Conservation (phyloP, 495 filamentous ascomycete species). For the Cudoniella acicularis region DNA sequence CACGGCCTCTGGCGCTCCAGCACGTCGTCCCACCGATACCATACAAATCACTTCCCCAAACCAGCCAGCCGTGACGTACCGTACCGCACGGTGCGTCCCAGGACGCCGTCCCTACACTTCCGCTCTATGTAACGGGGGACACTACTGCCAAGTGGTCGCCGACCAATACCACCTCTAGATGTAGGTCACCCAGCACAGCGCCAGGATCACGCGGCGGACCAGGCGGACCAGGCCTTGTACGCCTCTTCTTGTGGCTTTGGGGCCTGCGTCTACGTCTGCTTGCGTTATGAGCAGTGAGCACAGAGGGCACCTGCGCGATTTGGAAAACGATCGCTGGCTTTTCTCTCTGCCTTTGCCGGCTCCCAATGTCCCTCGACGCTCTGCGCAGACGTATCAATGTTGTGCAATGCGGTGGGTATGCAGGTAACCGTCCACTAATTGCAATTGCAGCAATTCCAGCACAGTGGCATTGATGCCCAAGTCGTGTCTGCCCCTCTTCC, state of each 20-base stretch:
- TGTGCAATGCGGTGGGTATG: slow-evolving; percentile 14
- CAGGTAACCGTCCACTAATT: slow-evolving; percentile 21
- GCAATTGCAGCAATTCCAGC: slow-evolving; percentile 3
- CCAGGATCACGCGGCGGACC: slow-evolving; percentile 7
- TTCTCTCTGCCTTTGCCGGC: not conserved
- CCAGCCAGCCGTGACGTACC: not conserved
- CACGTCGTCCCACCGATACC: not conserved
- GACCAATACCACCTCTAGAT: slow-evolving; percentile 1
- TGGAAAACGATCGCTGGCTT: not conserved
- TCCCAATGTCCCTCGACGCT: not conserved
- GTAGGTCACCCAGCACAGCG: not conserved
- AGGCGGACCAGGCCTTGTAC: not conserved
- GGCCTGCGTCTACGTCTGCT: too few relatives aligned
- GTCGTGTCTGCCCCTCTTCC: not conserved
- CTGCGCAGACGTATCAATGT: not conserved
- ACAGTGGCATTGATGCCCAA: slow-evolving; percentile 25
- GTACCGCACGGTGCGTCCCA: not conserved
- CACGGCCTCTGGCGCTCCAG: not conserved
- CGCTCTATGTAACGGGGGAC: not conserved
- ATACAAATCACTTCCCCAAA: not conserved
- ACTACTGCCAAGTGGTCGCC: not conserved
- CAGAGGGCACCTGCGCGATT: slow-evolving; percentile 6
- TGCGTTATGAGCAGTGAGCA: too few relatives aligned
- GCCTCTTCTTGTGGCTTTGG: not conserved
- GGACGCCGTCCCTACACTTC: not conserved